A percentile compares a stretch with the other conserved stretches of the same genome.
phyloP scores from a whole-genome alignment of 2,329 filamentous ascomycete species.

The Aspergillus puulaauensis region DNA sequence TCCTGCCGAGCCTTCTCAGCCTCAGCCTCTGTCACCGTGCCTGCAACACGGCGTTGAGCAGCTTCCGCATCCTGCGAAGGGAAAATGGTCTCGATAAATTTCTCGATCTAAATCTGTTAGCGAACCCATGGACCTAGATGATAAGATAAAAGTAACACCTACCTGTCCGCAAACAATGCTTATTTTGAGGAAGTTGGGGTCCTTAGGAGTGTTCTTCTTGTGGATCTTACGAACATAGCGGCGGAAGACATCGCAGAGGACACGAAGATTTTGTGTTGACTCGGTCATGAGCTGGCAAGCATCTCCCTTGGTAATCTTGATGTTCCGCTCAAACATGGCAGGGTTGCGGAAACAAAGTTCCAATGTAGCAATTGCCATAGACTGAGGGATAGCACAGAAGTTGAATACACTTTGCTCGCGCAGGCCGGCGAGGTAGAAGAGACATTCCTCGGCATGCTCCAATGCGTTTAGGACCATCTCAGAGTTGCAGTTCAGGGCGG shows the following conservation, averaged over 20 bases:
- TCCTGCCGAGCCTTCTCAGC: constrained; percentile 50
- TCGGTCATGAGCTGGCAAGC: constrained; percentile 90
- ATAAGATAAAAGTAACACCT: constrained; percentile 25
- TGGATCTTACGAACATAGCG: constrained; percentile 78
- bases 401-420: constrained; percentile 98
- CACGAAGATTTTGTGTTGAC: constrained; percentile 83
- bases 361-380: constrained; percentile 95
- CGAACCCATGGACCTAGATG: neutral
- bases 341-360: constrained; percentile 92
- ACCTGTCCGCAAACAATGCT: constrained; percentile 87
- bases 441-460: constrained; percentile 81
- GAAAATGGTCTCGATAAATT: constrained; percentile 93
- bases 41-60: constrained; percentile 45
- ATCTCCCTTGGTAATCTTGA: constrained; percentile 96
- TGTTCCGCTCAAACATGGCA: constrained; percentile 76
- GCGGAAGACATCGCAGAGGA: constrained; percentile 80
- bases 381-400: constrained; percentile 94
- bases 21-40: constrained; percentile 59
- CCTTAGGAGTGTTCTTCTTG: constrained; percentile 88
- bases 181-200: constrained; percentile 90
- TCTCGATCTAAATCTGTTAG: constrained; percentile 67
- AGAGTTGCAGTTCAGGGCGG: constrained; percentile 80
- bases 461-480: constrained; percentile 94
- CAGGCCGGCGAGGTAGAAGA: constrained; percentile 97
- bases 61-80: constrained; percentile 74